Evolutionary conservation across 2,329 filamentous ascomycete species (phyloP), one percentile per base, ranked within the genome.

Genomic region (Colletotrichum echinochloae): DNA sequence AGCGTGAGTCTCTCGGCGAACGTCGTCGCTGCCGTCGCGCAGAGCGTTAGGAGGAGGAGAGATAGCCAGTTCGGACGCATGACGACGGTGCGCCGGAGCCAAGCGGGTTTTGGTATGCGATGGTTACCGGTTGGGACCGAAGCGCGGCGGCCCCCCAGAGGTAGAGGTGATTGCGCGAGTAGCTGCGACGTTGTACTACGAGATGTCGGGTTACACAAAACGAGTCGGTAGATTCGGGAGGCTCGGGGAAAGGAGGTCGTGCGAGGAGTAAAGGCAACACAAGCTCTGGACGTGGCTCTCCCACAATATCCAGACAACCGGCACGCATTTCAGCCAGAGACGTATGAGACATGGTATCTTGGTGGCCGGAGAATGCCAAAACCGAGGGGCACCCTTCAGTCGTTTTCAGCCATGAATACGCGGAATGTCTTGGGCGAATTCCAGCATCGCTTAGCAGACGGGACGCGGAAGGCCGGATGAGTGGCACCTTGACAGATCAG

Each of bases 1-100:
- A 59, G 14, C n/a, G 35, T 30, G 12, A 46, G 64, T 5, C 28
- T 23, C 18, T 70, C 57, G 7, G 64, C 67, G 11, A 63, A 9
- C 14, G 60, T 39, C 12, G 63, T 57, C 3, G 67, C 49, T 23
- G 67, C 55, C 44, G 51, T 23, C 20, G 28, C n/a, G 7, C n/a
- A 55, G 26, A 70, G 20, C 11, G n/a, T 39, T 23, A 67, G 39
- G 1, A 68, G 9, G 1, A 49, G 30, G 9, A 39, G 14, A 8
- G 41, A 9, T 35, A 52, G 8, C 35, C 33, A 20, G 26, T 28
- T 52, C 16, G n/a, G 2, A 28, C 48, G 26, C 60, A 62, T 62
- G 48, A n/a, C 46, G 35, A 28, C 8, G 18, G 39, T n/a, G 20
- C 26, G 55, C 16, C 52, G n/a, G 11, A 18, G 14, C 33, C 14